Conservation (phyloP, 495 filamentous ascomycete genomes). For the Neurospora intermedia region DNA sequence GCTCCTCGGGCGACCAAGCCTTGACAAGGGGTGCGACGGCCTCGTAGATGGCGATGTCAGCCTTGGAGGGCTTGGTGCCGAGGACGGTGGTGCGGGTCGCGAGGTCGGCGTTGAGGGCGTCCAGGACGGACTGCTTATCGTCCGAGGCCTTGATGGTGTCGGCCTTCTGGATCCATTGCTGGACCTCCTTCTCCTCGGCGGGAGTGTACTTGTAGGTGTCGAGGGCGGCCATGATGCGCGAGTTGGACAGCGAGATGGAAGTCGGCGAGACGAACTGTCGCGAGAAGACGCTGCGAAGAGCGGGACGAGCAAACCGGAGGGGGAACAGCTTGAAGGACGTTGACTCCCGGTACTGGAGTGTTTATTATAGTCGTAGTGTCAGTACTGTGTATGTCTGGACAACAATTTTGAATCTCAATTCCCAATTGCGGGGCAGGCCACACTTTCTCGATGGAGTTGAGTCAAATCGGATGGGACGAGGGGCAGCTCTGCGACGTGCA, state of each 20-base stretch:
- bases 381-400: conserved; percentile 2
- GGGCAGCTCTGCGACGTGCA: not conserved
- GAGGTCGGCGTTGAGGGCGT: conserved; percentile 73
- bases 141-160: conserved; percentile 46
- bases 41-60: conserved; percentile 79
- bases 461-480: not conserved
- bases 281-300: conserved; percentile 33
- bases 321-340: conserved; percentile 38
- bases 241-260: not conserved
- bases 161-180: conserved; percentile 73
- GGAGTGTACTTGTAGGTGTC: conserved; percentile 56
- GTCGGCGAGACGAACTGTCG: conserved; percentile 3
- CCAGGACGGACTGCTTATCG: conserved; percentile 56
- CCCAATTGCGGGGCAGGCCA: conserved; percentile 4
- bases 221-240: conserved; percentile 50
- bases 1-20: conserved; percentile 74
- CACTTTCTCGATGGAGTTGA: not conserved
- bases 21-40: conserved; percentile 67
- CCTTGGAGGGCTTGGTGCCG: conserved; percentile 81
- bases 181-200: conserved; percentile 72
- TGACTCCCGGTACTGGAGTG: not conserved
- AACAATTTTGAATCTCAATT: conserved; percentile 12
- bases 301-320: conserved; percentile 30
- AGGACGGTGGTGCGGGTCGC: conserved; percentile 81
- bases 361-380: not conserved